Conservation (phyloP, 257 asterid species). For the Eustoma russellianum region DNA sequence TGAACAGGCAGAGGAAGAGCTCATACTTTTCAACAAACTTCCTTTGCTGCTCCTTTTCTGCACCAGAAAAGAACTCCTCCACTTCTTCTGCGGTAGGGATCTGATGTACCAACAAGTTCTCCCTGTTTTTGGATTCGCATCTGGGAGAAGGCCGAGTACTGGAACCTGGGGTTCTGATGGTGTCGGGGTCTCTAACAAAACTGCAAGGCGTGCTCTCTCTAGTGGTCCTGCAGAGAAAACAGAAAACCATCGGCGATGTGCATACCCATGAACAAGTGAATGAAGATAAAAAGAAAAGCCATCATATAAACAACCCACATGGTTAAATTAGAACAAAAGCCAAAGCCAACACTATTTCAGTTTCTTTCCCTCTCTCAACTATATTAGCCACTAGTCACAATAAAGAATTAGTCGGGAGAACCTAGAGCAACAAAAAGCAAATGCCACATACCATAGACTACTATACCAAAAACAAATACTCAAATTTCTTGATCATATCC, state of each 20-base stretch:
- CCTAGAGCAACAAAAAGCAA: too few relatives aligned
- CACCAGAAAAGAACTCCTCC: slow-evolving; percentile 11
- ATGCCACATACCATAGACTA: too few relatives aligned
- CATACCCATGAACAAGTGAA: too few relatives aligned
- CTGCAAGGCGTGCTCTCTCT: slow-evolving; percentile 32
- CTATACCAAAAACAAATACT: too few relatives aligned
- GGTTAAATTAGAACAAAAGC: background rate
- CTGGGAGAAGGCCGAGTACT: slow-evolving; percentile 13
- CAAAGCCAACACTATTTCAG: background rate
- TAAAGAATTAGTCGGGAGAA: too few relatives aligned
- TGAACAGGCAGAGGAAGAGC: background rate
- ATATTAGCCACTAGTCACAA: too few relatives aligned
- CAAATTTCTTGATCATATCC: too few relatives aligned
- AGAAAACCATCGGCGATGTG: background rate
- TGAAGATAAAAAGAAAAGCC: background rate
- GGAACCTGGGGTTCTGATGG: slow-evolving; percentile 19
- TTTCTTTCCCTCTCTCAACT: too few relatives aligned
- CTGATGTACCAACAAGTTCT: slow-evolving; percentile 2
- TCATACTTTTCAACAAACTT: slow-evolving; percentile 23
- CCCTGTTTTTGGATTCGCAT: slow-evolving; percentile 8
- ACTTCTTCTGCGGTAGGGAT: slow-evolving; percentile 19
- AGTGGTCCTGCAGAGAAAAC: slow-evolving; percentile 12
- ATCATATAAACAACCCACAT: background rate
- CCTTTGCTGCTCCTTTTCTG: slow-evolving; percentile 17
- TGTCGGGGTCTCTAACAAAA: slow-evolving; percentile 15